A percentile compares a stretch with the other conserved stretches of the same genome.
Evolutionary conservation across 495 filamentous ascomycete species (phyloP).

Genomic region (Penicillium samsonianum): DNA sequence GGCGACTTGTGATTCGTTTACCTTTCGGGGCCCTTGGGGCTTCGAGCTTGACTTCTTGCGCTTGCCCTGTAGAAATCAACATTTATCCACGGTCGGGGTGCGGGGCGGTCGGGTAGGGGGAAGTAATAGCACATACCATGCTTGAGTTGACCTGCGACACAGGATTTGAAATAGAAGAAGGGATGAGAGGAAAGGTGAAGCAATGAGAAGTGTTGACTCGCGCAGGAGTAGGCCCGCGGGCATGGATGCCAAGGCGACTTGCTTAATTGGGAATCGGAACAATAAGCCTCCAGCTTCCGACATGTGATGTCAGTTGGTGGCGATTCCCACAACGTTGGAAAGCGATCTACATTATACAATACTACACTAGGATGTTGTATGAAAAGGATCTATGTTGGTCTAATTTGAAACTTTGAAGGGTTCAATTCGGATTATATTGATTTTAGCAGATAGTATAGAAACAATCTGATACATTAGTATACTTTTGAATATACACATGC

Average conservation of each 20-base stretch:
- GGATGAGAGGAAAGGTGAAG: conserved; percentile 1
- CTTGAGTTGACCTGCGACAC: conserved; percentile 5
- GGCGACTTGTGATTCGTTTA: conserved; percentile 30
- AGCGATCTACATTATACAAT: background rate
- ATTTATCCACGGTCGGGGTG: background rate
- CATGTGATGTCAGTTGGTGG: conserved; percentile 9
- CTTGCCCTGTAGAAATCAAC: conserved; percentile 66
- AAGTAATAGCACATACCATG: conserved; percentile 19
- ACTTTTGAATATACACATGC: background rate
- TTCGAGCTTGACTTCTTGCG: conserved; percentile 90
- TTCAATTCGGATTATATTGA: background rate
- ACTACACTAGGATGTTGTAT: background rate
- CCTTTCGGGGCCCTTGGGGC: conserved; percentile 83
- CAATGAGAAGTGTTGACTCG: conserved; percentile 16
- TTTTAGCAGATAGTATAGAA: background rate
- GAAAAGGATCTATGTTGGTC: background rate
- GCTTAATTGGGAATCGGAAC: conserved; percentile 14
- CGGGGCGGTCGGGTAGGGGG: background rate
- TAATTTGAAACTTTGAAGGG: background rate
- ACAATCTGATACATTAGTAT: background rate
- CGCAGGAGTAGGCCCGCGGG: conserved; percentile 10
- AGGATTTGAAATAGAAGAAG: background rate
- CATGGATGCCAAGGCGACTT: conserved; percentile 6
- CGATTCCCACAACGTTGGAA: background rate
- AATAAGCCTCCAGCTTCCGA: conserved; percentile 13